Conservation (phyloP, 805 yeast species). For the Cyberlindnera maritima region DNA sequence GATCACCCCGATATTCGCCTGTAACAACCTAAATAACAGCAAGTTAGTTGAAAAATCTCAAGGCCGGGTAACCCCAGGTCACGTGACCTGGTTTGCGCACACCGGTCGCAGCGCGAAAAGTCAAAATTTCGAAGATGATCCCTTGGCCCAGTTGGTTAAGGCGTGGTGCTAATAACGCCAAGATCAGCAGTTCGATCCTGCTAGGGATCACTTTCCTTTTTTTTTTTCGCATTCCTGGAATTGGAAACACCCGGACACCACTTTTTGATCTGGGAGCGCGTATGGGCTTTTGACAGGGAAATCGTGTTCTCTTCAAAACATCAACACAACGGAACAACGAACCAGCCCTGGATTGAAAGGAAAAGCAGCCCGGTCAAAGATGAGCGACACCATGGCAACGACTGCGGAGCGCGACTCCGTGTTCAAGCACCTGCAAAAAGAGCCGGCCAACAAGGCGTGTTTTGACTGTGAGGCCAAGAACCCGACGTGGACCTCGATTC, state of each 20-base stretch:
- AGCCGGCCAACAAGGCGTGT: conserved; percentile 76
- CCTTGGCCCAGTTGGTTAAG: conserved; percentile 62
- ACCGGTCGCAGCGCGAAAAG: background rate
- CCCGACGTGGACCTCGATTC: conserved; percentile 98
- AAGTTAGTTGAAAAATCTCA: background rate
- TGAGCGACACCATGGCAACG: conserved; percentile 23
- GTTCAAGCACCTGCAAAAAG: conserved; percentile 36
- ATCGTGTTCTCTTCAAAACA: background rate
- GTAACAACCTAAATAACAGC: too few species aligned
- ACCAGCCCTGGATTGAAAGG: too few species aligned
- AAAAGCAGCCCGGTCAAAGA: background rate
- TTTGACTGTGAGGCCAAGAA: conserved; percentile 93
- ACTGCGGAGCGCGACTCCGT: conserved; percentile 23
- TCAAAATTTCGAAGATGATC: conserved; percentile 30
- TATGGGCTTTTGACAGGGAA: background rate
- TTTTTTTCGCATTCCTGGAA: background rate
- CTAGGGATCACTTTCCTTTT: conserved; percentile 59
- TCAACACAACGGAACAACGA: background rate
- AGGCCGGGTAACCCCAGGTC: background rate
- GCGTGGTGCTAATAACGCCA: conserved; percentile 54
- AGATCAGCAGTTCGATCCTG: conserved; percentile 88
- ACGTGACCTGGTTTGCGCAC: background rate
- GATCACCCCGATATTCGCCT: too few species aligned
- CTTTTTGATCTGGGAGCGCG: background rate
- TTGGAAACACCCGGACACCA: conserved; percentile 6